A percentile compares a stretch with the other conserved stretches of the same genome.
Evolutionary conservation across 169 alveolate genomes (phyloP).

Genomic region (Plasmodium gonderi): DNA sequence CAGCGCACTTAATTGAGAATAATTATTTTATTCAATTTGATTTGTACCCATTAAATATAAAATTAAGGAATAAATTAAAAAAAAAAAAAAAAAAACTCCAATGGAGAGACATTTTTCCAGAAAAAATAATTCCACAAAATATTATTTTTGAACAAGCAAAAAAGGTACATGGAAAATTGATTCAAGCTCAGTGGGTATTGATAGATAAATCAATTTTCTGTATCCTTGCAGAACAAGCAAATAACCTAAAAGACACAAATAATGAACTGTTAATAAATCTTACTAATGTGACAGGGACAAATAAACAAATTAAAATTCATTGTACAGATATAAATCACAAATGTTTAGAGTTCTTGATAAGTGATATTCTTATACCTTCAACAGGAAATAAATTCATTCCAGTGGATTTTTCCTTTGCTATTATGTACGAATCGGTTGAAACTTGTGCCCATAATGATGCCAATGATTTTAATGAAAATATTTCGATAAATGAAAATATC

Average conservation of each 20-base stretch:
- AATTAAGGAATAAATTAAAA: neutral
- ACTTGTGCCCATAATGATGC: neutral
- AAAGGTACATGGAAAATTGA: conserved; percentile 45
- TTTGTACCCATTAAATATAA: conserved; percentile 36
- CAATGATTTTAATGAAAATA: neutral
- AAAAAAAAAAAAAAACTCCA: neutral
- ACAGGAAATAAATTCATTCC: neutral
- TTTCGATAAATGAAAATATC: neutral
- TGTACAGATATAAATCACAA: conserved; percentile 70
- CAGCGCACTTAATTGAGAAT: conserved; percentile 61
- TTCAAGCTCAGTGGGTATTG: conserved; percentile 66
- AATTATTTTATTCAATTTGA: conserved; percentile 31
- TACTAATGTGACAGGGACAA: neutral
- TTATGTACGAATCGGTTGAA: neutral
- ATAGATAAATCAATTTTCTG: conserved; percentile 72
- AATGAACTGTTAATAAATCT: conserved; percentile 30
- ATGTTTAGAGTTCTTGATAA: conserved; percentile 29
- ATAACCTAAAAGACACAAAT: conserved; percentile 67
- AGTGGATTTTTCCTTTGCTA: conserved; percentile 48
- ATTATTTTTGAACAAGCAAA: conserved; percentile 59
- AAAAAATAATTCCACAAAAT: conserved; percentile 31
- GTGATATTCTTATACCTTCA: conserved; percentile 22
- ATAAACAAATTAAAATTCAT: conserved; percentile 39
- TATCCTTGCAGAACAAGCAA: conserved; percentile 70
- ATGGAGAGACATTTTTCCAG: conserved; percentile 19